A percentile compares a stretch with the other conserved stretches of the same genome.
Conservation (phyloP, 129 eudicot species). For the Lonicera japonica region DNA sequence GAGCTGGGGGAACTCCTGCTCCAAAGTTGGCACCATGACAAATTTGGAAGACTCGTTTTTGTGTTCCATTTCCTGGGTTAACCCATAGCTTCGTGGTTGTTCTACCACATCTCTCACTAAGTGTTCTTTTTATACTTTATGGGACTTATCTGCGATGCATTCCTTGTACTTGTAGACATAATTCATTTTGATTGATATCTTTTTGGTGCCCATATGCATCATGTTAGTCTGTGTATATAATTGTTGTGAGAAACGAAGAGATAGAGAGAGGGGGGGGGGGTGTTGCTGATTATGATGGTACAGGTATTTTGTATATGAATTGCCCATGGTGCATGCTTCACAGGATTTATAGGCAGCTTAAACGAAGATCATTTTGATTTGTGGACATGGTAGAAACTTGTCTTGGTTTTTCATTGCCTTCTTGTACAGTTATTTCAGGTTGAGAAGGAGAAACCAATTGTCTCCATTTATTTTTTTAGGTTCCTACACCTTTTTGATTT, state of each 20-base stretch:
- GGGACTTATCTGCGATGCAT: not conserved
- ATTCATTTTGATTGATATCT: not conserved
- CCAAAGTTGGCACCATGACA: not conserved
- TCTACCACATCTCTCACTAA: not conserved
- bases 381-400: not conserved
- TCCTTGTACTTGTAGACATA: not conserved
- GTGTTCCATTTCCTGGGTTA: no score
- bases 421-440: slow-evolving; percentile 1
- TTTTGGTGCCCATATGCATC: not conserved
- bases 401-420: not conserved
- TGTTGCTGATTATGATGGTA: no score
- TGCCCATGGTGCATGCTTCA: no score
- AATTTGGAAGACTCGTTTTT: no score
- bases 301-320: no score
- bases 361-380: no score
- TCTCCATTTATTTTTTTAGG: not conserved
- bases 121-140: not conserved
- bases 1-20: not conserved
- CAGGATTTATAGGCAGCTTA: no score
- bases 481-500: no score
- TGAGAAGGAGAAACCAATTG: slow-evolving; percentile 26
- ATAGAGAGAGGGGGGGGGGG: no score
- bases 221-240: no score
- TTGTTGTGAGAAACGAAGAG: no score
- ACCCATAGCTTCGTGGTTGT: no score